Percentiles rank a stretch among this genome's conserved stretches.
phyloP scores from a whole-genome alignment of 768 basidiomycete species.

The Phylloporus sp. region DNA sequence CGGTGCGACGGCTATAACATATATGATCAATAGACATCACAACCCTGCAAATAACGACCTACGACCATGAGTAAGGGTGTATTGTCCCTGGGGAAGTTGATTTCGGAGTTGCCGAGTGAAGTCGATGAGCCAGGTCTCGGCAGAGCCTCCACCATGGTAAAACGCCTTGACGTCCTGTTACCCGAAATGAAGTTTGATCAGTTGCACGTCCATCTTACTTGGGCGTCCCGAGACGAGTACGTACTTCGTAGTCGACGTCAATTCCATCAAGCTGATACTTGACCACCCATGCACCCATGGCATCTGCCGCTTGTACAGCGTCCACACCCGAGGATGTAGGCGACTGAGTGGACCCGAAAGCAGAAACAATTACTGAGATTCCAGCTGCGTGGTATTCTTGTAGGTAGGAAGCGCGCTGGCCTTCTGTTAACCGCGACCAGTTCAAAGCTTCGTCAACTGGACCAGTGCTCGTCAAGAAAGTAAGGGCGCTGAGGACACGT shows the following conservation, averaged over 20 bases:
- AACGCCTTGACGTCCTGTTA: conserved; percentile 32
- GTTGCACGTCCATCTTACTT: neutral
- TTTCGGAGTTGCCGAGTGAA: conserved; percentile 31
- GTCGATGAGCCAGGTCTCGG: conserved; percentile 33
- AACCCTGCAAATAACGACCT: conserved; percentile 1
- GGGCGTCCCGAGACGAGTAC: neutral
- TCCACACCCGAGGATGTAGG: conserved; percentile 40
- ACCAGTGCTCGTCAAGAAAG: conserved; percentile 40
- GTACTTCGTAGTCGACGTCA: conserved; percentile 49
- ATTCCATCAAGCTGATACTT: conserved; percentile 46
- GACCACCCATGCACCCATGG: conserved; percentile 42
- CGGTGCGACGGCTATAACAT: conserved; percentile 13
- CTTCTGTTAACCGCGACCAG: conserved; percentile 37
- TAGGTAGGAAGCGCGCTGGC: conserved; percentile 38
- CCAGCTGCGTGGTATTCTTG: conserved; percentile 49
- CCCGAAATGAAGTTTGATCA: neutral
- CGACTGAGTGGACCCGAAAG: conserved; percentile 39
- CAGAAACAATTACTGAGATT: conserved; percentile 53
- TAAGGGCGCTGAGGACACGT: conserved; percentile 26
- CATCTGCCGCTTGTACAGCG: conserved; percentile 35
- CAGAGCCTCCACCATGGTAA: conserved; percentile 32
- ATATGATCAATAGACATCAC: neutral
- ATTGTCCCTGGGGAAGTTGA: conserved; percentile 31
- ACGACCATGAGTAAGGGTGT: conserved; percentile 36
- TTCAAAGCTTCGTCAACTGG: conserved; percentile 40